Evolutionary conservation across 2,329 filamentous ascomycete species (phyloP).

Genomic region (Mycosphaerelloides madeirae): DNA sequence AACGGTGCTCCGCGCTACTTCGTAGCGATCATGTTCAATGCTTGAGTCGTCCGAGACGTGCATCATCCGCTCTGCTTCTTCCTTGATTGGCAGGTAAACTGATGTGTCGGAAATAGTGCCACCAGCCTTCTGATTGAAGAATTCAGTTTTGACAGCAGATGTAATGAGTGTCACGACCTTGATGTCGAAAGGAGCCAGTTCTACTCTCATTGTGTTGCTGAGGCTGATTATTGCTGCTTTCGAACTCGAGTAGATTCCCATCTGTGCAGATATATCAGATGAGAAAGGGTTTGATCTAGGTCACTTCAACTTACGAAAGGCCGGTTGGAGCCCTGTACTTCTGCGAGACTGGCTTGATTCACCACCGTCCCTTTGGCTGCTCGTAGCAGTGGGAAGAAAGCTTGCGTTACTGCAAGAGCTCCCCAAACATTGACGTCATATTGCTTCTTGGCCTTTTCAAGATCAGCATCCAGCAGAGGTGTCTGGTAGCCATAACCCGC

Average conservation of each 20-base stretch:
- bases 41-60: neutral
- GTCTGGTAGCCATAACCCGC: constrained; percentile 36
- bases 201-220: constrained; percentile 24
- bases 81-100: constrained; percentile 47
- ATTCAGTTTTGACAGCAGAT: constrained; percentile 11
- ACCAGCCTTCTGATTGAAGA: constrained; percentile 22
- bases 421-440: constrained; percentile 52
- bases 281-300: no score
- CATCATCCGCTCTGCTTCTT: constrained; percentile 28
- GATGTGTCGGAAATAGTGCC: constrained; percentile 43
- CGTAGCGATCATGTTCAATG: constrained; percentile 12
- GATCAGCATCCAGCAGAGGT: constrained; percentile 26
- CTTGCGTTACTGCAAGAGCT: constrained; percentile 28
- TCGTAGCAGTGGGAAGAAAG: constrained; percentile 48
- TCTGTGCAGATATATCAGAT: neutral
- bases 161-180: constrained; percentile 23
- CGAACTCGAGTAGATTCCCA: constrained; percentile 34
- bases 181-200: constrained; percentile 28
- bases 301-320: constrained; percentile 10
- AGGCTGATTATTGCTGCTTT: constrained; percentile 24
- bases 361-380: constrained; percentile 33
- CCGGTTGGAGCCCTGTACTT: constrained; percentile 13
- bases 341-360: constrained; percentile 36
- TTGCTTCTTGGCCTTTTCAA: constrained; percentile 42
- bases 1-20: constrained; percentile 11